Base-by-base conservation (phyloP, 179 eudicot genomes). In the Patellifolia procumbens region DNA sequence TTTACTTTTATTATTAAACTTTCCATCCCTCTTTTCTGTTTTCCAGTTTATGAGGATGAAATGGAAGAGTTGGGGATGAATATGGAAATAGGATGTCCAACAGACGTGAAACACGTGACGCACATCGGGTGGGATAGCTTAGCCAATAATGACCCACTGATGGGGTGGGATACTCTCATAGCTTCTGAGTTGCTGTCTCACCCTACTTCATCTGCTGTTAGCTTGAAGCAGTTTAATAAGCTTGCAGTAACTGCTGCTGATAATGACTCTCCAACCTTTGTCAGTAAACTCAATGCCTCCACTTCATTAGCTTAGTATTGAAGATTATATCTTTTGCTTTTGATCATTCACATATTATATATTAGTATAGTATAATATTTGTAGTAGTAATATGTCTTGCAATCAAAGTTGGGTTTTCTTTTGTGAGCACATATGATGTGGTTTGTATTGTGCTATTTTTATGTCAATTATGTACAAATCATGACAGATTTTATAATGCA, bases 61-160 rank as follows among this genome's bases (percentile, higher is more conserved):
- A 81, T 80, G 78, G 92, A 83, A 72, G 86, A 80, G 10, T 34
- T 73, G 73, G 96, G 89, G n/a, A 85, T 60, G 83, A 91, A 91
- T 68, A 91, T 94, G 88, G 97, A 94, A 77, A 95, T 95, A 31
- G 99, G 99, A 45, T 74, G 89, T 34, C 99, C 99, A n/a, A 95
- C 99, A 13, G 92, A 95, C 45, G 99, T 95, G 81, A 95, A 93
- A 81, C 99, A 93, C 72, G 89, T 95, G 0, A 85, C 90, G 2
- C 99, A 95, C 83, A 95, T 95, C 59, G 98, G 99, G 58, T 90
- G 88, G 92, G 97, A 93, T 78, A 96, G 91, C 70, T 74, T 88
- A 12, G 83, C 90, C 20, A 86, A 79, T 3, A 65, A 84, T n/a
- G 91, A 88, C 81, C 87, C 90, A 6, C 52, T 79, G 0, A 73